Base-by-base conservation (phyloP, 2,329 filamentous ascomycete species). In the Cladosporium sp. region DNA sequence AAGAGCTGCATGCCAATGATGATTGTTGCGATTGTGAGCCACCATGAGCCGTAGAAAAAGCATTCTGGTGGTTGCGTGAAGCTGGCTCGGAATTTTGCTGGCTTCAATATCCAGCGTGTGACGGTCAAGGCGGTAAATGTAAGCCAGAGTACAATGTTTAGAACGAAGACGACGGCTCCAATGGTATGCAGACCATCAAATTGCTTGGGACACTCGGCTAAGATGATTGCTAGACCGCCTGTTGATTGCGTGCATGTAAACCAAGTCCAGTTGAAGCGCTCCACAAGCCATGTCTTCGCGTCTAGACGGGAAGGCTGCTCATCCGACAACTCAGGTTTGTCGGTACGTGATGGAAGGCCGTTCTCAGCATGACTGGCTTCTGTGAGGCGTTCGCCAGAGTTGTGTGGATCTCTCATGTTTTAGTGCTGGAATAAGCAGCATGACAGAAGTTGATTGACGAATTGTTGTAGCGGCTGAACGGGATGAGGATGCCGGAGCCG, bases 1-100 rank as follows among this genome's bases (percentile, higher is more conserved):
- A 91, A 93, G 1, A 83, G 80, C 57, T 91, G 85, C 0, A 88
- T 87, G 66, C 86, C 85, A 3, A 87, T 87, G 68, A 93, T 86
- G 67, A 92, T 83, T 0, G 55, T 67, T 11, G 69, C 68, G 7
- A 71, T 26, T 4, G 62, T 65, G 18, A 73, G 63, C 76, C 71
- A 82, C 71, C 82, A 78, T 6, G 81, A 80, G 2, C 78, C 78
- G 28, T 84, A 73, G 72, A 84, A 84, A 11, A 84, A 78, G 1
- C 80, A 80, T 73, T 87, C 85, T 21, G 79, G 79, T 4, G 84
- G 83, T 66, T 83, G 82, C 0, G 77, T 80, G 30, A 85, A 74
- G 0, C 83, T 83, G 58, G 74, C 75, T 24, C 77, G 78, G 60
- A 86, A 77, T 8, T 81, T 79, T 26, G 77, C 77, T 1, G 79